Conservation (phyloP, 768 basidiomycete species). For the Chalciporus piperatus region DNA sequence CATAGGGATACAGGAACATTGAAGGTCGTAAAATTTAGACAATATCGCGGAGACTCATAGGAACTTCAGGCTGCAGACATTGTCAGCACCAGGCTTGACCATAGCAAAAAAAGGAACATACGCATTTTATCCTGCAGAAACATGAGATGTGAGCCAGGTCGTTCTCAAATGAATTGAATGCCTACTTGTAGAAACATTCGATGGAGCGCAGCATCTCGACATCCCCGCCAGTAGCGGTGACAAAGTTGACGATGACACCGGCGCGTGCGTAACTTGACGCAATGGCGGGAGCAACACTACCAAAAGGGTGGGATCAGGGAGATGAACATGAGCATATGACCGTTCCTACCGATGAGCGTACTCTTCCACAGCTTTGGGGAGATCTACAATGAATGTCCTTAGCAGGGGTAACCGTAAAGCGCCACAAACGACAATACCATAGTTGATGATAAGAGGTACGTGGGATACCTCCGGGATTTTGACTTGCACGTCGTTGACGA, state of each 20-base stretch:
- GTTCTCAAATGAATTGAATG: slow-evolving; percentile 9
- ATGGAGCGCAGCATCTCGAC: slow-evolving; percentile 98
- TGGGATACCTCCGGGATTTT: slow-evolving; percentile 88
- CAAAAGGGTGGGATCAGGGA: slow-evolving; percentile 9
- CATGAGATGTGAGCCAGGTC: slow-evolving; percentile 14
- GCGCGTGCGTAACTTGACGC: slow-evolving; percentile 81
- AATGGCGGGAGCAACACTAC: slow-evolving; percentile 81
- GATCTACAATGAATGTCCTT: slow-evolving; percentile 45
- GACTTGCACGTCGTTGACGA: slow-evolving; percentile 92
- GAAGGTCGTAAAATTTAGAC: slow-evolving; percentile 56
- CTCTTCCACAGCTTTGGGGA: slow-evolving; percentile 94
- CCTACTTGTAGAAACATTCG: slow-evolving; percentile 97
- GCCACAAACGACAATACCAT: slow-evolving; percentile 46
- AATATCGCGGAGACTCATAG: slow-evolving; percentile 86
- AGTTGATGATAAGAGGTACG: slow-evolving; percentile 93
- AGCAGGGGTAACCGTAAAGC: slow-evolving; percentile 6
- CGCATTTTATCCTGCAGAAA: slow-evolving; percentile 76
- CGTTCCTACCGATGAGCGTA: slow-evolving; percentile 82
- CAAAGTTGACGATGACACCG: slow-evolving; percentile 94
- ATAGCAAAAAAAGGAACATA: slow-evolving; percentile 38
- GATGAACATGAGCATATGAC: background rate
- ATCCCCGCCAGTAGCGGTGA: slow-evolving; percentile 95
- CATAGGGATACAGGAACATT: slow-evolving; percentile 81
- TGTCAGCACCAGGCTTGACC: slow-evolving; percentile 19
- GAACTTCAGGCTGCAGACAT: slow-evolving; percentile 76